phyloP scores from a whole-genome alignment of 2,329 filamentous ascomycete species.

The Cadophora luteo-olivacea region DNA sequence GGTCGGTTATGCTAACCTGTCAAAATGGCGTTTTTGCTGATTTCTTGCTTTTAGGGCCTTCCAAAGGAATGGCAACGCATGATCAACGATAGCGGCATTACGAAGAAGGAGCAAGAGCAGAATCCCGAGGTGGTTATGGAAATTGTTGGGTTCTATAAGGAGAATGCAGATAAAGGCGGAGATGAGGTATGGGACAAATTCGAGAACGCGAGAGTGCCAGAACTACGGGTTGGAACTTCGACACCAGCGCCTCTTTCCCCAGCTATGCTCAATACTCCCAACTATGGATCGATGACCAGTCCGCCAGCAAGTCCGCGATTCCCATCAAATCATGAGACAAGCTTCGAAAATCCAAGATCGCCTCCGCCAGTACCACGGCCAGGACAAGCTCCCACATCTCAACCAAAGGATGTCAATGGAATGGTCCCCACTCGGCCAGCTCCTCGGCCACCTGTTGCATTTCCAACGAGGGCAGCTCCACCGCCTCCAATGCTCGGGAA shows the following conservation, averaged over 20 bases:
- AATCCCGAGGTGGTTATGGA: slow-evolving; percentile 96
- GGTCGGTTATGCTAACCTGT: slow-evolving; percentile 53
- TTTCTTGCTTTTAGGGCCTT: slow-evolving; percentile 69
- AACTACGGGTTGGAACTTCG: slow-evolving; percentile 52
- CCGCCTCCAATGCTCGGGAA: slow-evolving; percentile 63
- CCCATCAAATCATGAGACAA: slow-evolving; percentile 87
- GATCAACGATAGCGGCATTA: slow-evolving; percentile 93
- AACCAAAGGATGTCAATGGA: slow-evolving; percentile 59
- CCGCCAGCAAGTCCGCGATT: slow-evolving; percentile 86
- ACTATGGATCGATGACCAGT: slow-evolving; percentile 70
- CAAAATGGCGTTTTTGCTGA: slow-evolving; percentile 40
- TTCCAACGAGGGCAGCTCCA: slow-evolving; percentile 61
- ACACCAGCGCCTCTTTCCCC: slow-evolving; percentile 38
- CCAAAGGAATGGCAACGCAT: slow-evolving; percentile 98
- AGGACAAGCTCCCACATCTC: slow-evolving; percentile 45
- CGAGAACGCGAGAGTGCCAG: slow-evolving; percentile 76
- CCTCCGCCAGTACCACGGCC: slow-evolving; percentile 82
- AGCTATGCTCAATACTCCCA: slow-evolving; percentile 57
- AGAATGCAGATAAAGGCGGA: slow-evolving; percentile 78
- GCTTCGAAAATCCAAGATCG: slow-evolving; percentile 95
- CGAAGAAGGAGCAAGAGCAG: slow-evolving; percentile 93
- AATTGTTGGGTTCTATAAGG: slow-evolving; percentile 96
- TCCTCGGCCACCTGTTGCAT: slow-evolving; percentile 83
- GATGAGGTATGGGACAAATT: slow-evolving; percentile 96
- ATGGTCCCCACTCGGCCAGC: slow-evolving; percentile 84